These are phyloP conservation scores for Xylariaceae sp. DNA, from an alignment of 2,329 filamentous ascomycete genomes.

Conservation along the genomic window DNA sequence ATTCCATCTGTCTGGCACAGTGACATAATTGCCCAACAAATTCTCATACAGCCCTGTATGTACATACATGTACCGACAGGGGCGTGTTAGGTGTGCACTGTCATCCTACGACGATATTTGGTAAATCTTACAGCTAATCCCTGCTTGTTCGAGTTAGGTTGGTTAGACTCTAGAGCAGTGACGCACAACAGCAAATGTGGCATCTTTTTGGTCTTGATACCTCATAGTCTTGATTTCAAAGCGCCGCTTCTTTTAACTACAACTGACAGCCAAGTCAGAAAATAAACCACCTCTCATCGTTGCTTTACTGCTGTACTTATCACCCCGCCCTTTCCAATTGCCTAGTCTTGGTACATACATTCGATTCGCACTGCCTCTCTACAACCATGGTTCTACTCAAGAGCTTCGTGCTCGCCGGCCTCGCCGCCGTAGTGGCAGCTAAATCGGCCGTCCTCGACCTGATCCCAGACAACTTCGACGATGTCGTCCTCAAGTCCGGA, in stretches of 20 bases:
- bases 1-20: too few species aligned
- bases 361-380: constrained; percentile 8
- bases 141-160: constrained; percentile 11
- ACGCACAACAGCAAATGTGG: constrained; percentile 21
- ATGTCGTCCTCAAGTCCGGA: constrained; percentile 80
- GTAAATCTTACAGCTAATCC: constrained; percentile 13
- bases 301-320: not conserved
- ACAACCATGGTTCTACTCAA: constrained; percentile 49
- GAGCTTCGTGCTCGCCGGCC: constrained; percentile 53
- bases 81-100: not conserved
- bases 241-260: constrained; percentile 6
- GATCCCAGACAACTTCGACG: constrained; percentile 84
- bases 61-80: too few species aligned
- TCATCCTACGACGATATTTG: not conserved
- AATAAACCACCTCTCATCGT: too few species aligned
- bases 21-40: too few species aligned
- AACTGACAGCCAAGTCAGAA: constrained; percentile 8
- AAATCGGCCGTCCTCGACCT: constrained; percentile 86
- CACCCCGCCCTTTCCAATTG: constrained; percentile 5
- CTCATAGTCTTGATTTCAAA: constrained; percentile 24
- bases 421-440: constrained; percentile 54
- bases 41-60: too few species aligned
- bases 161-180: too few species aligned
- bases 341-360: constrained; percentile 1
- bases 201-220: constrained; percentile 17